Conservation (phyloP, 2,329 filamentous ascomycete species). For the Paecilomyces variotii region DNA sequence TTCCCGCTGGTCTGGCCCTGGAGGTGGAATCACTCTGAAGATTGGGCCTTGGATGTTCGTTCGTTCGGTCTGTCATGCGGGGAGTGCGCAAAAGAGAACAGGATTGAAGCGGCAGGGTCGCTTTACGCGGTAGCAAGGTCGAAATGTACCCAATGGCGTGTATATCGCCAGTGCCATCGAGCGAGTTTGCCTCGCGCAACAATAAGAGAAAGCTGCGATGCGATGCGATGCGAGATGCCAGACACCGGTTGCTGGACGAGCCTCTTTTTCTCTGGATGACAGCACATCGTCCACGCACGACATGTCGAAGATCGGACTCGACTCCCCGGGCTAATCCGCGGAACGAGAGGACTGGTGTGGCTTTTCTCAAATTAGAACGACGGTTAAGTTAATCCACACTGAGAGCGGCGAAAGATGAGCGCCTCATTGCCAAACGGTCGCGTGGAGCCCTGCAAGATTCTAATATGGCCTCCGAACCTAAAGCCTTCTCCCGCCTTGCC, state of each 20-base stretch:
- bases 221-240: background rate
- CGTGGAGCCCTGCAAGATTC: background rate
- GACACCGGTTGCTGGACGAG: background rate
- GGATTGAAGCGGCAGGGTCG: background rate
- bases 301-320: background rate
- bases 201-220: background rate
- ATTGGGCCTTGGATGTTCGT: background rate
- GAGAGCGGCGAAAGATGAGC: background rate
- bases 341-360: background rate
- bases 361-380: background rate
- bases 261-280: background rate
- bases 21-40: background rate
- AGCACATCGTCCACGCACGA: conserved; percentile 1
- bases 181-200: background rate
- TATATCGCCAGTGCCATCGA: background rate
- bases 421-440: background rate
- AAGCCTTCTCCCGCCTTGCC: background rate
- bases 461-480: background rate
- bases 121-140: background rate
- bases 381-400: background rate
- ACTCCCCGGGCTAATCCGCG: background rate
- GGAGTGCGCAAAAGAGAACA: background rate
- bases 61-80: background rate
- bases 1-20: background rate
- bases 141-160: background rate